These are phyloP conservation scores for Yamadazyma kanchanaburiensis DNA, from an alignment of 1,139 yeast species.

Conservation along the genomic window DNA sequence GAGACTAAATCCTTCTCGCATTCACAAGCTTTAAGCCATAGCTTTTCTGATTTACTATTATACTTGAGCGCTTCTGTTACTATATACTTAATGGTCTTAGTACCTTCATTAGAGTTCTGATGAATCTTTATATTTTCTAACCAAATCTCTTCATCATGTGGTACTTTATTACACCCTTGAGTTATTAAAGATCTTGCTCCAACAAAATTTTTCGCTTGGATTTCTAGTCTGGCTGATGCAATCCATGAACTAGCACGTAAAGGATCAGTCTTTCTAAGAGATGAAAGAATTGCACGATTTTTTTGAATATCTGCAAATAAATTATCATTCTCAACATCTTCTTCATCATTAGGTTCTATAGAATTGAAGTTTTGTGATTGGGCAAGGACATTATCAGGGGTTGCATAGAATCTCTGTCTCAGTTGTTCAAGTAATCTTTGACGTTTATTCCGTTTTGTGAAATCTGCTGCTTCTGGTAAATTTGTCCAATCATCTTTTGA, in stretches of 20 bases:
- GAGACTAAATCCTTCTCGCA: constrained; percentile 57
- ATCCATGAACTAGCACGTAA: constrained; percentile 80
- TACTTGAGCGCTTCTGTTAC: constrained; percentile 64
- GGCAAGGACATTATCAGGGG: constrained; percentile 67
- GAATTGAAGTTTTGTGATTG: constrained; percentile 25
- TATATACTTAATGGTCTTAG: constrained; percentile 45
- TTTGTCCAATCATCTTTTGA: constrained; percentile 74
- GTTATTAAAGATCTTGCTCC: constrained; percentile 60
- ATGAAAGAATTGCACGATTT: constrained; percentile 53
- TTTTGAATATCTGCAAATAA: constrained; percentile 36
- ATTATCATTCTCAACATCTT: constrained; percentile 17
- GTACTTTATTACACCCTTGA: constrained; percentile 72
- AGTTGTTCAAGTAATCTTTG: constrained; percentile 59
- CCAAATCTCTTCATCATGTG: constrained; percentile 76
- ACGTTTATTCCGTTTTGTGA: constrained; percentile 77
- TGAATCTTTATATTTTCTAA: constrained; percentile 73
- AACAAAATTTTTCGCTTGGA: constrained; percentile 51
- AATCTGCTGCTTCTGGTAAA: constrained; percentile 86
- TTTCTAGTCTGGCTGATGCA: constrained; percentile 80
- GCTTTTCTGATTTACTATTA: constrained; percentile 50
- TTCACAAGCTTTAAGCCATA: constrained; percentile 73
- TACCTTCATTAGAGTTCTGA: constrained; percentile 38
- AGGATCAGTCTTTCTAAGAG: constrained; percentile 74
- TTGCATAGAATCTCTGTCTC: constrained; percentile 73
- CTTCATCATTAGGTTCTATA: constrained; percentile 32